Conservation (phyloP, 2,329 filamentous ascomycete genomes). For the Xylariaceae sp. region DNA sequence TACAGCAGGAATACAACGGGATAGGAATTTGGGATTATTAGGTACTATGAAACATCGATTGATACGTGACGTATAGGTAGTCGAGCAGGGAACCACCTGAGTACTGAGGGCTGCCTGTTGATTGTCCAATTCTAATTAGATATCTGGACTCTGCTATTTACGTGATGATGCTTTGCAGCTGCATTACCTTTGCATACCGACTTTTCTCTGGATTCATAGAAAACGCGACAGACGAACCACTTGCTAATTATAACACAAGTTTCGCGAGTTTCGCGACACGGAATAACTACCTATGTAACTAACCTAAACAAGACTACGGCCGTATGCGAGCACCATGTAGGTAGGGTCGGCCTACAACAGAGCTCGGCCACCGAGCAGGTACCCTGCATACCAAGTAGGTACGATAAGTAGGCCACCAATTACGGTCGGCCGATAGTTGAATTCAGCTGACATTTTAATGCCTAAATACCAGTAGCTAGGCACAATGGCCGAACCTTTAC, state of each 20-base stretch:
- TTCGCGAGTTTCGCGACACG: slow-evolving; percentile 2
- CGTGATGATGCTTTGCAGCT: not conserved
- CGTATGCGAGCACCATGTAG: too few relatives aligned
- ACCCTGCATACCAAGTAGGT: too few relatives aligned
- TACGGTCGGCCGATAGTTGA: too few relatives aligned
- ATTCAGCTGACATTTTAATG: too few relatives aligned
- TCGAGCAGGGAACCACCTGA: not conserved
- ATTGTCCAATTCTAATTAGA: not conserved
- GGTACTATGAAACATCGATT: not conserved
- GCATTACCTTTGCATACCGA: not conserved
- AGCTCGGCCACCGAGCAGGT: too few relatives aligned
- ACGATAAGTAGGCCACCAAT: too few relatives aligned
- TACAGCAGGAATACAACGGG: slow-evolving; percentile 1
- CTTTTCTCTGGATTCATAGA: not conserved
- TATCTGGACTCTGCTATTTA: not conserved
- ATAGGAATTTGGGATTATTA: slow-evolving; percentile 1
- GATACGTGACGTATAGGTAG: not conserved
- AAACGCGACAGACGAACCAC: slow-evolving; percentile 4
- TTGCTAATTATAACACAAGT: not conserved
- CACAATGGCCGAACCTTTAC: too few relatives aligned
- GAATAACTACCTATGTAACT: not conserved
- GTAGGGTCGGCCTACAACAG: too few relatives aligned
- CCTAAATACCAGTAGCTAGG: too few relatives aligned
- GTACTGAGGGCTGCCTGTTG: not conserved
- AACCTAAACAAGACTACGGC: too few relatives aligned